phyloP scores from a whole-genome alignment of 2,329 filamentous ascomycete species.

The Clarireedia homoeocarpa region DNA sequence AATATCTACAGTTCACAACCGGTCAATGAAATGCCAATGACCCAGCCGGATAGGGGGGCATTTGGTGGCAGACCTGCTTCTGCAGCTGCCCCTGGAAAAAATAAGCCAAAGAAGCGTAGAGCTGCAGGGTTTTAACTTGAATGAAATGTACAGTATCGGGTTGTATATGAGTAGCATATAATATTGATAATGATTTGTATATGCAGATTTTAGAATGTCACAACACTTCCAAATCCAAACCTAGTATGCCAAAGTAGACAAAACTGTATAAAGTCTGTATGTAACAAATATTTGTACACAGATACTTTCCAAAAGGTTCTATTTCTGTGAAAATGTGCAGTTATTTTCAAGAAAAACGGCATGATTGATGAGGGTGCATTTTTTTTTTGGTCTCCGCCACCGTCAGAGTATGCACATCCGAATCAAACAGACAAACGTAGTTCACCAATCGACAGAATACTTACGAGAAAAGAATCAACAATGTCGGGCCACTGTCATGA shows the following conservation, averaged over 20 bases:
- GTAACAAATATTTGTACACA: no score
- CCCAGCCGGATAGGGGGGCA: constrained; percentile 41
- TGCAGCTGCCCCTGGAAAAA: constrained; percentile 33
- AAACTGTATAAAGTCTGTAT: no score
- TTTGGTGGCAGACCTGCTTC: constrained; percentile 36
- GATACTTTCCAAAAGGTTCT: no score
- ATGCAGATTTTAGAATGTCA: no score
- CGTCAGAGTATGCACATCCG: neutral
- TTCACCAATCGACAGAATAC: no score
- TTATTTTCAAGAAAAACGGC: neutral
- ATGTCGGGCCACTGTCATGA: constrained; percentile 42
- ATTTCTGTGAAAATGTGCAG: neutral
- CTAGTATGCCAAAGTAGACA: no score
- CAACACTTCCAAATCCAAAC: no score
- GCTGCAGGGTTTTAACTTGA: constrained; percentile 23
- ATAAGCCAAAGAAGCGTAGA: constrained; percentile 36
- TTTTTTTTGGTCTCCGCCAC: neutral
- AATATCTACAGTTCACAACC: constrained; percentile 24
- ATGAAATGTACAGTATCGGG: neutral
- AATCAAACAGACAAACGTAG: no score
- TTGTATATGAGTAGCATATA: neutral
- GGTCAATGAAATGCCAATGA: constrained; percentile 27
- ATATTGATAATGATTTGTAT: no score
- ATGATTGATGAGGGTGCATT: constrained; percentile 1
- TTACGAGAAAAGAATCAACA: neutral